Conservation (phyloP, 306 rosid species). For the Notholithocarpus densiflorus region DNA sequence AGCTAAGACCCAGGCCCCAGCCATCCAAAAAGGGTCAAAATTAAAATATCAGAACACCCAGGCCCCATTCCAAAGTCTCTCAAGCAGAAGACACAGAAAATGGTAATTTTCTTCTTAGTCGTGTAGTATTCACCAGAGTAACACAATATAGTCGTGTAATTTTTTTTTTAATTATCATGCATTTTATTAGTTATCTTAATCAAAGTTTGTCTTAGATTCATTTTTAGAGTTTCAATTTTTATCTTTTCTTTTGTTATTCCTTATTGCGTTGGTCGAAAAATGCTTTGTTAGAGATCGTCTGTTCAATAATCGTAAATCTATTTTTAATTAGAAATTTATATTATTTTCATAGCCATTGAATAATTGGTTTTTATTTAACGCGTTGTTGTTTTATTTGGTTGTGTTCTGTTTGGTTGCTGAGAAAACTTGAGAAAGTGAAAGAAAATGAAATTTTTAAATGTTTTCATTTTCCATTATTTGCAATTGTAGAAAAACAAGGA, state of each 20-base stretch:
- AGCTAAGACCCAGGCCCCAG: no score
- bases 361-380: neutral
- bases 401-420: neutral
- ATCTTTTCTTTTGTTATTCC: no score
- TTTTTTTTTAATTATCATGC: neutral
- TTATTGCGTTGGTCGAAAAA: neutral
- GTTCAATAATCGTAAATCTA: neutral
- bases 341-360: neutral
- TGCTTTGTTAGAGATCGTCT: neutral
- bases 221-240: neutral
- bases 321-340: no score
- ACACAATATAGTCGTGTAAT: neutral
- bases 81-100: neutral
- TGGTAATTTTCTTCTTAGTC: neutral
- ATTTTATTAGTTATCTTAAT: neutral
- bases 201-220: neutral
- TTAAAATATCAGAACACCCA: no score
- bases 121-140: neutral
- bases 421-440: neutral
- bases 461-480: neutral
- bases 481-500: neutral
- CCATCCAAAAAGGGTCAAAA: neutral
- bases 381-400: neutral
- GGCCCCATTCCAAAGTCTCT: neutral
- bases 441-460: no score